Evolutionary conservation across 2,329 filamentous ascomycete genomes (phyloP).

Genomic region (Nectriaceae sp.): DNA sequence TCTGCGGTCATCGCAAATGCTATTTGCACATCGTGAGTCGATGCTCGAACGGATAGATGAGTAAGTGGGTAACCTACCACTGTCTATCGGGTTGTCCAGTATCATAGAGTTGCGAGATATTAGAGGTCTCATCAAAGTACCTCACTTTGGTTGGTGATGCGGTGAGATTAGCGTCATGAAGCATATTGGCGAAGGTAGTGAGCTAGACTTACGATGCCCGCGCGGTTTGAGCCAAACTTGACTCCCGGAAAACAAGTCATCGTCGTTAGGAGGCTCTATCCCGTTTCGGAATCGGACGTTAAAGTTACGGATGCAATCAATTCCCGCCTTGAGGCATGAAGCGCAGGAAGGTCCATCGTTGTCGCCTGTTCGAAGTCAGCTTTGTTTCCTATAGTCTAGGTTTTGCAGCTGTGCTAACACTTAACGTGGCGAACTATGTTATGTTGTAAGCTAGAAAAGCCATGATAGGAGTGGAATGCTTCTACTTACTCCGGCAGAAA

Average conservation of each 20-base stretch:
- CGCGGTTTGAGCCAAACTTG: conserved; percentile 10
- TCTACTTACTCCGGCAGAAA: neutral
- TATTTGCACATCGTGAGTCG: too few relatives aligned
- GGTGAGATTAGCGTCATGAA: neutral
- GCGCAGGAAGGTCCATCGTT: conserved; percentile 14
- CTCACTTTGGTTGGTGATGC: conserved; percentile 4
- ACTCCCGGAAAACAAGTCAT: conserved; percentile 7
- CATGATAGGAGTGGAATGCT: neutral
- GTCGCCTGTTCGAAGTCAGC: conserved; percentile 10
- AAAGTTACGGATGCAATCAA: conserved; percentile 16
- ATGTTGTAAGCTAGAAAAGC: neutral
- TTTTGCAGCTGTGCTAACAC: conserved; percentile 3
- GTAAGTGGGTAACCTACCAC: too few relatives aligned
- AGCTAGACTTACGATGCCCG: neutral
- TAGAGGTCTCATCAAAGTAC: conserved; percentile 12
- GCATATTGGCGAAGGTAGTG: neutral
- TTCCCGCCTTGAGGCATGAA: conserved; percentile 14
- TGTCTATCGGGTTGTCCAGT: neutral
- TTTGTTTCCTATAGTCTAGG: neutral
- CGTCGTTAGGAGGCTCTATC: conserved; percentile 8
- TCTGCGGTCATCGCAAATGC: too few relatives aligned
- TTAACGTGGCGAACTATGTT: conserved; percentile 12
- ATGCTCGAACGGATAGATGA: too few relatives aligned
- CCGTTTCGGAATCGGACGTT: conserved; percentile 20
- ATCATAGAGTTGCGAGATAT: conserved; percentile 9